A percentile compares a stretch with the other conserved stretches of the same genome.
Evolutionary conservation across 495 filamentous ascomycete genomes (phyloP).

Genomic region (Penicillium lividum): DNA sequence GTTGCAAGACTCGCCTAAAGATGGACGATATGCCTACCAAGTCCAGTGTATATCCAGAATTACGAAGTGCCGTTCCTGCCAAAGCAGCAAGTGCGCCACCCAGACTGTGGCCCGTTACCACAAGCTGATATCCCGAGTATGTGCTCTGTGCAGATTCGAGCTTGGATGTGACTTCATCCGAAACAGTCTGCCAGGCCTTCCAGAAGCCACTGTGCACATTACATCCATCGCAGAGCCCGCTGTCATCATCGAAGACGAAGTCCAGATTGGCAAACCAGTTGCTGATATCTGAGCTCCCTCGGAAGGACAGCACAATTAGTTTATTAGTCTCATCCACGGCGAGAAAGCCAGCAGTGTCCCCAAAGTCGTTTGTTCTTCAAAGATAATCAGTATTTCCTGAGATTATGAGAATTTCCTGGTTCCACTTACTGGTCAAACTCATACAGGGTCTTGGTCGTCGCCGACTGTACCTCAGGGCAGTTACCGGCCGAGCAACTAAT

Average conservation of each 20-base stretch:
- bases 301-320: slow-evolving; percentile 68
- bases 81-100: slow-evolving; percentile 66
- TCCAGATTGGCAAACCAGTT: slow-evolving; percentile 70
- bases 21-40: slow-evolving; percentile 29
- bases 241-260: slow-evolving; percentile 35
- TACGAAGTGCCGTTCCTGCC: slow-evolving; percentile 58
- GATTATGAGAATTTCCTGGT: not conserved
- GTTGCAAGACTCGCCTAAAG: not conserved
- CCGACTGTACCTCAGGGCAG: slow-evolving; percentile 62
- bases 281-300: slow-evolving; percentile 60
- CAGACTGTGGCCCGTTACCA: slow-evolving; percentile 67
- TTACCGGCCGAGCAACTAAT: slow-evolving; percentile 58
- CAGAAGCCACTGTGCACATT: slow-evolving; percentile 56
- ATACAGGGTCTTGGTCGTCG: slow-evolving; percentile 53
- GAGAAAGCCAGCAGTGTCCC: slow-evolving; percentile 71
- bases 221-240: slow-evolving; percentile 45
- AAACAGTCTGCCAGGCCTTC: slow-evolving; percentile 52
- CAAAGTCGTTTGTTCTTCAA: slow-evolving; percentile 47
- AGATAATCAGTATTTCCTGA: not conserved
- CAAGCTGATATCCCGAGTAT: slow-evolving; percentile 45
- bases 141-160: slow-evolving; percentile 31
- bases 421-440: slow-evolving; percentile 61
- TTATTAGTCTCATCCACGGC: slow-evolving; percentile 62
- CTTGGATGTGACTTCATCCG: slow-evolving; percentile 39
- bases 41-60: slow-evolving; percentile 39